phyloP scores from a whole-genome alignment of 176 grass and related monocot species.

The Lolium multiflorum region DNA sequence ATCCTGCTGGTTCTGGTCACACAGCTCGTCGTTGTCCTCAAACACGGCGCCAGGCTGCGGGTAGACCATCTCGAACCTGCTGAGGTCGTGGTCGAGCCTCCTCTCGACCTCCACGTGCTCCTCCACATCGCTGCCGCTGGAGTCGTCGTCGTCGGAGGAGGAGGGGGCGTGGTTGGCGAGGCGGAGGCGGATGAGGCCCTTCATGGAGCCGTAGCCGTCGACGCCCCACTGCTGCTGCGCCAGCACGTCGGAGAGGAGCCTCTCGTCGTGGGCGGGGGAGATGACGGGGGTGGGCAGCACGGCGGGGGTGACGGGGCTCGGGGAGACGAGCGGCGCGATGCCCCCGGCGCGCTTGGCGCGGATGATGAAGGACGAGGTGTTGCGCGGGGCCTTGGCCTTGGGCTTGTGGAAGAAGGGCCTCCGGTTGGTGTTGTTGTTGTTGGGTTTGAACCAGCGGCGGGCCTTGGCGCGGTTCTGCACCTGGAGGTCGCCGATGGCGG shows the following conservation, averaged over 20 bases:
- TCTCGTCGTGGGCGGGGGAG: slow-evolving; percentile 79
- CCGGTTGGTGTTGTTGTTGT: slow-evolving; percentile 19
- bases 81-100: slow-evolving; percentile 86
- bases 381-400: slow-evolving; percentile 66
- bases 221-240: slow-evolving; percentile 94
- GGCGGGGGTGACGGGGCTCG: slow-evolving; percentile 77
- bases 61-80: slow-evolving; percentile 97
- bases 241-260: slow-evolving; percentile 67
- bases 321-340: slow-evolving; percentile 85
- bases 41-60: slow-evolving; percentile 29
- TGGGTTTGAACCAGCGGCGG: slow-evolving; percentile 71
- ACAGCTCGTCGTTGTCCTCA: slow-evolving; percentile 56
- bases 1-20: slow-evolving; percentile 19
- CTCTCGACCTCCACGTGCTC: slow-evolving; percentile 89
- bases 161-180: slow-evolving; percentile 29
- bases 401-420: slow-evolving; percentile 71
- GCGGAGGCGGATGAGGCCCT: slow-evolving; percentile 88
- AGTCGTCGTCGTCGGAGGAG: slow-evolving; percentile 43
- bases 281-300: slow-evolving; percentile 82
- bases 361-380: slow-evolving; percentile 94
- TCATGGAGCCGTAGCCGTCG: slow-evolving; percentile 94
- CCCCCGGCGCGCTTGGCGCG: slow-evolving; percentile 88
- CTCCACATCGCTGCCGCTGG: slow-evolving; percentile 65
- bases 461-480: slow-evolving; percentile 90
- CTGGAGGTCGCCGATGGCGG: slow-evolving; percentile 74